phyloP scores from a whole-genome alignment of 2,329 filamentous ascomycete genomes.

The Microcera coccophila region DNA sequence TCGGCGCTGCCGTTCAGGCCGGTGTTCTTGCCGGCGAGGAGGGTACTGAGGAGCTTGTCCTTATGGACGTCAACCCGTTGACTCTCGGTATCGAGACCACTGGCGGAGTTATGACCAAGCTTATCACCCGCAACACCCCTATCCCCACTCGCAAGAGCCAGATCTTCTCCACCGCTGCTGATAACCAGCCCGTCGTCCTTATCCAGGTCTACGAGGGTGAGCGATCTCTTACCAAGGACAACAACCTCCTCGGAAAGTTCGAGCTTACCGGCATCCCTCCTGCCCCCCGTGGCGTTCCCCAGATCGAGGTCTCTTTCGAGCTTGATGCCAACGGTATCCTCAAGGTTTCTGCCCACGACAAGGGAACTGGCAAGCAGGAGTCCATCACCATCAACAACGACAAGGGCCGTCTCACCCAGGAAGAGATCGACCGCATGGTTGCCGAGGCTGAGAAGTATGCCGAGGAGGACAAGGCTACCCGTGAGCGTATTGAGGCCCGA shows the following conservation, averaged over 20 bases:
- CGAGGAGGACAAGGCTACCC: slow-evolving; percentile 97
- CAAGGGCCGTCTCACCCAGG: slow-evolving; percentile 92
- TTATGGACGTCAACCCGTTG: slow-evolving; percentile 96
- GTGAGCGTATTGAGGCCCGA: slow-evolving; percentile 92
- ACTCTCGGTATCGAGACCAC: slow-evolving; percentile 97
- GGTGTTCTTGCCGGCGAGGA: slow-evolving; percentile 90
- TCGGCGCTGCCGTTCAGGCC: slow-evolving; percentile 94
- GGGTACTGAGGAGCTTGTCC: slow-evolving; percentile 74
- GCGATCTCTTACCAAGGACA: slow-evolving; percentile 90
- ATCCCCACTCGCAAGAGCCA: slow-evolving; percentile 96
- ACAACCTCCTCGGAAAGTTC: slow-evolving; percentile 97
- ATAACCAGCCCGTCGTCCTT: slow-evolving; percentile 92
- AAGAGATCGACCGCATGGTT: slow-evolving; percentile 99
- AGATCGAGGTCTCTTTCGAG: slow-evolving; percentile 98
- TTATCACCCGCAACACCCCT: slow-evolving; percentile 90
- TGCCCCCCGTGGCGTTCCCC: slow-evolving; percentile 90
- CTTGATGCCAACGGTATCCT: slow-evolving; percentile 98
- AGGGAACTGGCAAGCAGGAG: slow-evolving; percentile 96
- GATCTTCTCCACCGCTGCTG: slow-evolving; percentile 94
- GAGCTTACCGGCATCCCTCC: slow-evolving; percentile 95
- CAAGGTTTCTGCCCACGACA: slow-evolving; percentile 92
- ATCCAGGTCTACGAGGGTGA: slow-evolving; percentile 97
- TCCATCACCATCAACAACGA: slow-evolving; percentile 99
- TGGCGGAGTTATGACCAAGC: slow-evolving; percentile 94
- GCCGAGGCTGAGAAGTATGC: slow-evolving; percentile 97